phyloP scores from a whole-genome alignment of 352 stramenopile species.

The Blastocystis sp. region DNA sequence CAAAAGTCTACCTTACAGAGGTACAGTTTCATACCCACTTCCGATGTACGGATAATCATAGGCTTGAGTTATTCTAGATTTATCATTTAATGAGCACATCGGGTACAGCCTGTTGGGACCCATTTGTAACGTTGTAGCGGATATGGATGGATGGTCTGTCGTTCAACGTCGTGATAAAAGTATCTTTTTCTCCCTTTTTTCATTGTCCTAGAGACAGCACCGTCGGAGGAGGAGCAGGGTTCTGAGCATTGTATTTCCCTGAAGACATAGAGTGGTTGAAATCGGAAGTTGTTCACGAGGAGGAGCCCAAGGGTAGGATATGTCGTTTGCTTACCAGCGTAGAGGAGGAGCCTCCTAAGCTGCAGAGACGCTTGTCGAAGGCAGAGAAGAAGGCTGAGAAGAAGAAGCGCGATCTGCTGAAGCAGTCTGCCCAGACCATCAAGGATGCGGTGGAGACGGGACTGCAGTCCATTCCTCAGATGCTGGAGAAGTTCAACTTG shows the following conservation, averaged over 20 bases:
- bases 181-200: background rate
- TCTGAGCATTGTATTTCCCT: background rate
- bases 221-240: background rate
- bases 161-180: conserved; percentile 18
- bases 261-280: background rate
- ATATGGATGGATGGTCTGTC: conserved; percentile 10
- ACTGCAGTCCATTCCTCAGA: conserved; percentile 31
- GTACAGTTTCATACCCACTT: no score
- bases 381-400: background rate
- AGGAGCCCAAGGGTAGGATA: background rate
- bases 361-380: background rate
- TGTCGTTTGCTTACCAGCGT: background rate
- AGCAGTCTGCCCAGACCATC: background rate
- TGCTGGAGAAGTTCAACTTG: conserved; percentile 38
- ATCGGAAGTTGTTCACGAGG: background rate
- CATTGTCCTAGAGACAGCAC: background rate
- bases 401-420: background rate
- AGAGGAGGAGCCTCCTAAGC: background rate
- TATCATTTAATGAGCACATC: background rate
- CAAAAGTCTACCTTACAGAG: no score
- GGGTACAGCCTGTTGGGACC: background rate
- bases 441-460: background rate
- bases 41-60: no score
- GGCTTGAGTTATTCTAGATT: no score
- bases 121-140: background rate